phyloP scores from a whole-genome alignment of 768 basidiomycete genomes.

The Tephrocybe sp. region DNA sequence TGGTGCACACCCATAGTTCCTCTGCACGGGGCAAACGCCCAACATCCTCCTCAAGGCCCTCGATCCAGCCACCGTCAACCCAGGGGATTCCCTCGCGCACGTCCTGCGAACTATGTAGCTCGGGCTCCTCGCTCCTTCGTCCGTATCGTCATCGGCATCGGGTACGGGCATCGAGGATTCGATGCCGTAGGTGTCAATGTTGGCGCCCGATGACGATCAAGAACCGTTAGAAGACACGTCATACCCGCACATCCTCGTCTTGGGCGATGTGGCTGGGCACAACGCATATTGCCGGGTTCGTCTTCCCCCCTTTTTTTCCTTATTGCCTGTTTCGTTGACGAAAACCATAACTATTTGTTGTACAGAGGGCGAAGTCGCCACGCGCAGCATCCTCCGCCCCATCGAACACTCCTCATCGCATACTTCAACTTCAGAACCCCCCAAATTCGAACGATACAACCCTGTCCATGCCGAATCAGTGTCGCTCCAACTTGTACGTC shows the following conservation, averaged over 20 bases:
- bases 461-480: slow-evolving; percentile 55
- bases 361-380: slow-evolving; percentile 51
- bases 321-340: neutral
- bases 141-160: too few species aligned
- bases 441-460: slow-evolving; percentile 42
- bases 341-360: too few species aligned
- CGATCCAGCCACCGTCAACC: too few species aligned
- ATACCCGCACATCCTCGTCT: slow-evolving; percentile 57
- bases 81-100: too few species aligned
- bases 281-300: slow-evolving; percentile 50
- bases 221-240: slow-evolving; percentile 24
- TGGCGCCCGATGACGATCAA: neutral
- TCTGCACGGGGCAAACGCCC: too few species aligned
- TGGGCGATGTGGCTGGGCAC: slow-evolving; percentile 65
- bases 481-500: slow-evolving; percentile 58
- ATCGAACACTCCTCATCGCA: too few species aligned
- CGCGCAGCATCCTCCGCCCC: slow-evolving; percentile 51
- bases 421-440: slow-evolving; percentile 1
- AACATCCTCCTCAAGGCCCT: too few species aligned
- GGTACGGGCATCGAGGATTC: slow-evolving; percentile 19
- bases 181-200: slow-evolving; percentile 18
- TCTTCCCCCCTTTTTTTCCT: neutral
- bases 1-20: too few species aligned
- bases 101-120: too few species aligned
- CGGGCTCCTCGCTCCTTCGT: too few species aligned